Conservation (phyloP, 495 filamentous ascomycete species). For the Daldinia concentrica region DNA sequence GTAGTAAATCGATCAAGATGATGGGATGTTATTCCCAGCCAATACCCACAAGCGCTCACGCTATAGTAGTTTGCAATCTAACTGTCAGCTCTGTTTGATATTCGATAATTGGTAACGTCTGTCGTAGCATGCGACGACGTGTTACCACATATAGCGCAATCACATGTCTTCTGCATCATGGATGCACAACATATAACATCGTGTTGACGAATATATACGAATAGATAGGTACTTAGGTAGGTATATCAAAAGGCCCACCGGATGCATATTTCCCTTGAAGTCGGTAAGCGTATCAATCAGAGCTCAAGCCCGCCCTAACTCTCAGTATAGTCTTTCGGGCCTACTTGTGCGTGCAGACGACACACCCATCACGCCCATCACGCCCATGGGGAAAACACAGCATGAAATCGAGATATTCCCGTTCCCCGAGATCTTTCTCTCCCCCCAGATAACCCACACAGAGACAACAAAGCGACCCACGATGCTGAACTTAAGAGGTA, state of each 20-base stretch:
- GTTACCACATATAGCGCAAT: slow-evolving; percentile 18
- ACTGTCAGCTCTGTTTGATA: slow-evolving; percentile 8
- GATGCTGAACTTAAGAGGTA: neutral
- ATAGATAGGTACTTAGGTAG: slow-evolving; percentile 9
- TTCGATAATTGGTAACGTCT: slow-evolving; percentile 12
- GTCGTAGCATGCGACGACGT: slow-evolving; percentile 3
- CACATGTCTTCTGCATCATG: slow-evolving; percentile 27
- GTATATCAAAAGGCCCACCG: slow-evolving; percentile 8
- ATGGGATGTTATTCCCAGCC: slow-evolving; percentile 25
- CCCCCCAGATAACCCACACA: neutral
- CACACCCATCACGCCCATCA: neutral
- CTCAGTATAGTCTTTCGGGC: slow-evolving; percentile 32
- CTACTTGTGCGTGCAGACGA: slow-evolving; percentile 17
- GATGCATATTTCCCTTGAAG: slow-evolving; percentile 9
- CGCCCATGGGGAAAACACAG: slow-evolving; percentile 33
- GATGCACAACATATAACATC: slow-evolving; percentile 22
- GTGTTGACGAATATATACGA: slow-evolving; percentile 4
- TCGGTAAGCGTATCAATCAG: slow-evolving; percentile 31
- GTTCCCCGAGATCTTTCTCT: slow-evolving; percentile 15
- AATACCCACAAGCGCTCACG: slow-evolving; percentile 11
- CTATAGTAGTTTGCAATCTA: slow-evolving; percentile 20
- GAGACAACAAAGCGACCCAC: neutral
- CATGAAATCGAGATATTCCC: slow-evolving; percentile 10
- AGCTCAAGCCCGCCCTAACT: slow-evolving; percentile 12
- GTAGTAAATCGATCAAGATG: slow-evolving; percentile 7